Percentiles rank a stretch among this genome's conserved stretches.
phyloP scores from a whole-genome alignment of 2,329 filamentous ascomycete species.

The Penicillium sp. region DNA sequence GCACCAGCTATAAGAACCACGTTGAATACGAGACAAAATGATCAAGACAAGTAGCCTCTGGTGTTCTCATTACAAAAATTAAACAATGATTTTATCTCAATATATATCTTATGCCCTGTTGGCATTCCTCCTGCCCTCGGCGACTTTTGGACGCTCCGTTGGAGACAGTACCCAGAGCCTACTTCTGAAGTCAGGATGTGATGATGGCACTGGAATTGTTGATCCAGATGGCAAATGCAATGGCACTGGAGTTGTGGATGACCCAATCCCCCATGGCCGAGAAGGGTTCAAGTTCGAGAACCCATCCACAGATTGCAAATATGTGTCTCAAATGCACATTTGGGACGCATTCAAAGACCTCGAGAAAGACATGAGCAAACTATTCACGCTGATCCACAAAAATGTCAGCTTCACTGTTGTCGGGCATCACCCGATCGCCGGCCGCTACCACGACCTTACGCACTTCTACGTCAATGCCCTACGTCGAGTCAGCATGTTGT shows the following conservation, averaged over 20 bases:
- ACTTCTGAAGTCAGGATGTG: conserved; percentile 1
- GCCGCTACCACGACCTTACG: conserved; percentile 32
- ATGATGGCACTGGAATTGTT: conserved; percentile 28
- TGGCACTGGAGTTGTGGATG: conserved; percentile 27
- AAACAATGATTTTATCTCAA: conserved; percentile 1
- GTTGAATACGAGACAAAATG: background rate
- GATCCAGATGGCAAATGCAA: conserved; percentile 28
- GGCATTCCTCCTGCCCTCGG: conserved; percentile 4
- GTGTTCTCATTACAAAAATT: background rate
- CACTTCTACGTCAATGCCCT: conserved; percentile 37
- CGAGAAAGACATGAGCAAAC: conserved; percentile 32
- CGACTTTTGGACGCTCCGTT: conserved; percentile 1
- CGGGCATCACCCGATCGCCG: conserved; percentile 34
- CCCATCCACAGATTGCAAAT: conserved; percentile 32
- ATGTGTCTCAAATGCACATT: conserved; percentile 33
- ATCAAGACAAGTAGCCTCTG: background rate
- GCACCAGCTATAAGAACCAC: background rate
- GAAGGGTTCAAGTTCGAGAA: conserved; percentile 35
- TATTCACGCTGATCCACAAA: conserved; percentile 35
- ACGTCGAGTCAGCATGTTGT: conserved; percentile 28
- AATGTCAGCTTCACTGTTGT: conserved; percentile 34
- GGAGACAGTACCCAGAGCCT: background rate
- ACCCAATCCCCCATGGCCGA: conserved; percentile 17
- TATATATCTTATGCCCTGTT: background rate
- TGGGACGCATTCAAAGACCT: conserved; percentile 34